Conservation (phyloP, 2,329 filamentous ascomycete species). For the Taxawa tesnikishii region DNA sequence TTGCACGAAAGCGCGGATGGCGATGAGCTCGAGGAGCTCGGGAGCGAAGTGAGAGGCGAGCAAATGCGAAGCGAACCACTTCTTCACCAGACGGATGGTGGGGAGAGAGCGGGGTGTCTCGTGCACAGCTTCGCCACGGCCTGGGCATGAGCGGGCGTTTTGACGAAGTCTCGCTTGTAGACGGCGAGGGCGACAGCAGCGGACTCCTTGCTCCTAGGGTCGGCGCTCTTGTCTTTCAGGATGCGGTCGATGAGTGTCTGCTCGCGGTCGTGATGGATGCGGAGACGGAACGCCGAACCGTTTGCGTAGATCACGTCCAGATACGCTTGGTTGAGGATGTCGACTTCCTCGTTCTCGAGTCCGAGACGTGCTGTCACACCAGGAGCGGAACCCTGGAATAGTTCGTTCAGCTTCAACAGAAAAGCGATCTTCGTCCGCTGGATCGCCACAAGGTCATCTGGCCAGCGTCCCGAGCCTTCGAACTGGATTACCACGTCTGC, state of each 20-base stretch:
- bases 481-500: conserved; percentile 81
- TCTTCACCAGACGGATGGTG: conserved; percentile 76
- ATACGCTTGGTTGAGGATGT: conserved; percentile 65
- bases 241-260: conserved; percentile 67
- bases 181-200: conserved; percentile 56
- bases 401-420: conserved; percentile 56
- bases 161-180: conserved; percentile 60
- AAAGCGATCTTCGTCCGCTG: conserved; percentile 92
- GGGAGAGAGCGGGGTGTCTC: conserved; percentile 65
- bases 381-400: conserved; percentile 52
- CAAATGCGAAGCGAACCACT: conserved; percentile 80
- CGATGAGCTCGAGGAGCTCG: conserved; percentile 76
- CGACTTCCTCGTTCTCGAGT: conserved; percentile 60
- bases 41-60: conserved; percentile 63
- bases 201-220: conserved; percentile 54
- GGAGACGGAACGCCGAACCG: conserved; percentile 66
- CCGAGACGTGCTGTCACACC: conserved; percentile 59
- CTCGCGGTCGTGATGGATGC: conserved; percentile 83
- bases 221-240: conserved; percentile 59
- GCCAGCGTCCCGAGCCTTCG: conserved; percentile 87
- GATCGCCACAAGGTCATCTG: conserved; percentile 79
- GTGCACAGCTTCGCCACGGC: conserved; percentile 70
- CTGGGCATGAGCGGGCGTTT: conserved; percentile 68
- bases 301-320: conserved; percentile 67
- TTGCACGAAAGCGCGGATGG: conserved; percentile 63